Percentiles rank a stretch among this genome's conserved stretches.
phyloP scores from a whole-genome alignment of 2,329 filamentous ascomycete species.

The Pyrenochaeta sp. region DNA sequence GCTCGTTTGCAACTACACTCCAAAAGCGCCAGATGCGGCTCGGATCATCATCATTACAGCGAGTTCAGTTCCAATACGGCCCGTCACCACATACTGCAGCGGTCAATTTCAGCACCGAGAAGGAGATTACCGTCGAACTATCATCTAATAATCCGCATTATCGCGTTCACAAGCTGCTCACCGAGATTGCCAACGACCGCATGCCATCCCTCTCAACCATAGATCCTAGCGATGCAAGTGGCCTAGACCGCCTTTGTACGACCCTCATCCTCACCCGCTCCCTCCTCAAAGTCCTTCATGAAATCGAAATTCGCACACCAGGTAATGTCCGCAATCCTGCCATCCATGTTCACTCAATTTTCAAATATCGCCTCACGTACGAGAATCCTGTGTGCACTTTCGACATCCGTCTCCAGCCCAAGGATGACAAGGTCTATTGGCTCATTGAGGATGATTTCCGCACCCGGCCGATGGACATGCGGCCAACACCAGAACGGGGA shows the following conservation, averaged over 20 bases:
- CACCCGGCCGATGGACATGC: conserved; percentile 27
- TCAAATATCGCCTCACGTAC: conserved; percentile 52
- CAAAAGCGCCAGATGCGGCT: conserved; percentile 63
- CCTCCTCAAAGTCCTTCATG: conserved; percentile 68
- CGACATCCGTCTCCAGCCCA: conserved; percentile 44
- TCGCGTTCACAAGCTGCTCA: conserved; percentile 67
- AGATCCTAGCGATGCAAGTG: conserved; percentile 58
- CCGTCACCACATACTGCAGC: conserved; percentile 61
- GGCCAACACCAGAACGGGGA: conserved; percentile 34
- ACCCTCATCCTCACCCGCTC: conserved; percentile 69
- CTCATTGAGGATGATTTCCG: conserved; percentile 45
- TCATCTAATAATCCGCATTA: conserved; percentile 73
- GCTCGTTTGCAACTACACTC: conserved; percentile 74
- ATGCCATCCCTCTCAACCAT: conserved; percentile 64
- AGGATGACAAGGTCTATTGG: conserved; percentile 48
- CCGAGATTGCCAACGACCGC: conserved; percentile 65
- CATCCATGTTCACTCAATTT: conserved; percentile 45
- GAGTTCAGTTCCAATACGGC: conserved; percentile 74
- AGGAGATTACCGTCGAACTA: conserved; percentile 65
- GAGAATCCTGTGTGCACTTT: conserved; percentile 52
- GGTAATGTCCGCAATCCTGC: conserved; percentile 37
- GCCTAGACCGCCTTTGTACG: conserved; percentile 65
- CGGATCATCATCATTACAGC: conserved; percentile 66
- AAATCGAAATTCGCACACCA: conserved; percentile 63
- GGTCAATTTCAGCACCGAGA: conserved; percentile 63